These are phyloP conservation scores for Elymus sibiricus DNA, from an alignment of 176 grass and related monocot species.

Conservation along the genomic window DNA sequence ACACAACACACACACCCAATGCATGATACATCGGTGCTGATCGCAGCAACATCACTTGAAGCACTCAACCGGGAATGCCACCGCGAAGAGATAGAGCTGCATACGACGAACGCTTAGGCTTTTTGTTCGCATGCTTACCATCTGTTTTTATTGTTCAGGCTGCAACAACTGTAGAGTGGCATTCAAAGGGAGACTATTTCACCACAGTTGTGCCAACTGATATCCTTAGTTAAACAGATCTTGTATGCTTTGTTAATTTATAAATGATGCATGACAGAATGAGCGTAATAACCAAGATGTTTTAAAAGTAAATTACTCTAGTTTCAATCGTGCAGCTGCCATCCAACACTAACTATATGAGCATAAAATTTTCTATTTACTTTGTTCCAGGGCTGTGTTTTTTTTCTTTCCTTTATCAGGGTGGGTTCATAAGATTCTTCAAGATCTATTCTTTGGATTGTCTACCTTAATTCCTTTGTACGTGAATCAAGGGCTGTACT, in stretches of 20 bases:
- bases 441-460: constrained; percentile 9
- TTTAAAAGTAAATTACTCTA: neutral
- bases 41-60: no score
- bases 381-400: neutral
- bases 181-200: constrained; percentile 97
- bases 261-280: neutral
- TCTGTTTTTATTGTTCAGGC: constrained; percentile 53
- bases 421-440: neutral
- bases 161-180: constrained; percentile 88
- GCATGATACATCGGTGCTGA: no score
- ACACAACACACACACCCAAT: no score
- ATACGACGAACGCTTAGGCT: neutral
- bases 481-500: constrained; percentile 84
- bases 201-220: constrained; percentile 90
- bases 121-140: constrained; percentile 14
- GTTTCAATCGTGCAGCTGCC: neutral
- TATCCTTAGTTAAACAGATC: constrained; percentile 56
- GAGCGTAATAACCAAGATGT: constrained; percentile 1
- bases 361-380: neutral
- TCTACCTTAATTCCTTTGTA: constrained; percentile 60
- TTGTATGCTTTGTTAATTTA: constrained; percentile 4
- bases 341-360: neutral
- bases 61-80: no score
- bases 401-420: neutral
- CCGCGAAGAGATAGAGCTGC: no score